These are phyloP conservation scores for Penicillium fimorum DNA, from an alignment of 495 filamentous ascomycete genomes.

Conservation along the genomic window DNA sequence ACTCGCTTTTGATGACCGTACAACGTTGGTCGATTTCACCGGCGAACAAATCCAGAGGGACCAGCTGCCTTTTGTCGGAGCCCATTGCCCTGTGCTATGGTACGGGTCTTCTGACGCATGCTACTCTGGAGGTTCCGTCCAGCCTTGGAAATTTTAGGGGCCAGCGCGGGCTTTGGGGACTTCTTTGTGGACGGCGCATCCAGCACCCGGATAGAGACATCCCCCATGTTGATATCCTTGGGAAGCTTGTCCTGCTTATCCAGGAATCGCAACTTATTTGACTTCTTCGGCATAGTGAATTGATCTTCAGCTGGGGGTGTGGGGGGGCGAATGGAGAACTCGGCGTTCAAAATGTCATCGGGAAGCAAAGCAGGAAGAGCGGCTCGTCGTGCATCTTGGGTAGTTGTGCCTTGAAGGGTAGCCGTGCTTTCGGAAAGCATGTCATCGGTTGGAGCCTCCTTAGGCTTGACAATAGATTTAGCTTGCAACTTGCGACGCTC, in stretches of 20 bases:
- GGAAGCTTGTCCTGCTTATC: slow-evolving; percentile 50
- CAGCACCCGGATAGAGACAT: slow-evolving; percentile 53
- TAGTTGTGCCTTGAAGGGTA: slow-evolving; percentile 43
- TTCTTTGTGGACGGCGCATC: slow-evolving; percentile 38
- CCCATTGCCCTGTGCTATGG: slow-evolving; percentile 37
- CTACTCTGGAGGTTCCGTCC: slow-evolving; percentile 46
- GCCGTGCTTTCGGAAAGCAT: slow-evolving; percentile 40
- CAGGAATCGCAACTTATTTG: slow-evolving; percentile 51
- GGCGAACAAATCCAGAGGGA: slow-evolving; percentile 46
- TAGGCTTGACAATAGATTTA: slow-evolving; percentile 34
- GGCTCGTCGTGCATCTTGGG: slow-evolving; percentile 37
- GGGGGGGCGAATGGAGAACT: slow-evolving; percentile 40
- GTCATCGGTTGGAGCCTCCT: slow-evolving; percentile 36
- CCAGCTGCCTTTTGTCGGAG: slow-evolving; percentile 39
- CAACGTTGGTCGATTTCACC: slow-evolving; percentile 27
- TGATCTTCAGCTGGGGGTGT: slow-evolving; percentile 37
- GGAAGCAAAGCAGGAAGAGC: slow-evolving; percentile 51
- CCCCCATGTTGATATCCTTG: slow-evolving; percentile 54
- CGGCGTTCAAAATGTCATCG: slow-evolving; percentile 52
- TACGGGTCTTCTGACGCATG: slow-evolving; percentile 48
- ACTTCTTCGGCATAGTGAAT: slow-evolving; percentile 29
- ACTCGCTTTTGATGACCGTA: neutral
- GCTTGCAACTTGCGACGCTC: slow-evolving; percentile 48
- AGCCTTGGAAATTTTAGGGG: slow-evolving; percentile 50
- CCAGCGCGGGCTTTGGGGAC: slow-evolving; percentile 36